A percentile compares a stretch with the other conserved stretches of the same genome.
Evolutionary conservation across 2,329 filamentous ascomycete species (phyloP).

Genomic region (Fusarium luffae): DNA sequence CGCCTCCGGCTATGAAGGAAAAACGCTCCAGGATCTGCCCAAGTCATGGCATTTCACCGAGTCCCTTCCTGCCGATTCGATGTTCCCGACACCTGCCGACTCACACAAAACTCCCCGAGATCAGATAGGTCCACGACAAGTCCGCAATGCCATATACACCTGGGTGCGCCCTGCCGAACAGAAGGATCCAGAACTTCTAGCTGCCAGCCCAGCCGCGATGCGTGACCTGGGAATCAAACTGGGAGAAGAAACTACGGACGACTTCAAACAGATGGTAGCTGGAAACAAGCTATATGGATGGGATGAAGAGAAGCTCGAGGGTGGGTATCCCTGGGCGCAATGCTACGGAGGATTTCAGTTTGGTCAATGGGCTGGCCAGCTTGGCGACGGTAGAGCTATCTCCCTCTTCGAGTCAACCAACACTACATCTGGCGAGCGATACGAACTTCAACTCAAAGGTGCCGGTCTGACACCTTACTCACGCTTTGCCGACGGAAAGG

Average conservation of each 20-base stretch:
- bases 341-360: constrained; percentile 90
- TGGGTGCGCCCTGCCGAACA: constrained; percentile 85
- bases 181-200: constrained; percentile 80
- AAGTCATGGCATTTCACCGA: constrained; percentile 74
- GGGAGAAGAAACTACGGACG: constrained; percentile 74
- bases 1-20: constrained; percentile 41
- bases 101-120: constrained; percentile 86
- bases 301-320: constrained; percentile 71
- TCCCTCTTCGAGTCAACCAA: constrained; percentile 92
- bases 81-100: constrained; percentile 81
- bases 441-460: constrained; percentile 94
- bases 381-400: constrained; percentile 94
- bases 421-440: constrained; percentile 74
- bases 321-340: constrained; percentile 96
- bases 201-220: constrained; percentile 81
- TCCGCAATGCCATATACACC: constrained; percentile 87
- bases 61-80: constrained; percentile 78
- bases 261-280: constrained; percentile 81
- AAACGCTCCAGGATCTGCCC: constrained; percentile 65
- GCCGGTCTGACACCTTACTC: constrained; percentile 95
- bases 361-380: constrained; percentile 93
- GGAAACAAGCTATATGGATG: constrained; percentile 87
- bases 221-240: constrained; percentile 80
- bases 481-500: constrained; percentile 94
- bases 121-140: constrained; percentile 81